Conservation (phyloP, 2,329 filamentous ascomycete genomes). For the Fusarium xylarioides region DNA sequence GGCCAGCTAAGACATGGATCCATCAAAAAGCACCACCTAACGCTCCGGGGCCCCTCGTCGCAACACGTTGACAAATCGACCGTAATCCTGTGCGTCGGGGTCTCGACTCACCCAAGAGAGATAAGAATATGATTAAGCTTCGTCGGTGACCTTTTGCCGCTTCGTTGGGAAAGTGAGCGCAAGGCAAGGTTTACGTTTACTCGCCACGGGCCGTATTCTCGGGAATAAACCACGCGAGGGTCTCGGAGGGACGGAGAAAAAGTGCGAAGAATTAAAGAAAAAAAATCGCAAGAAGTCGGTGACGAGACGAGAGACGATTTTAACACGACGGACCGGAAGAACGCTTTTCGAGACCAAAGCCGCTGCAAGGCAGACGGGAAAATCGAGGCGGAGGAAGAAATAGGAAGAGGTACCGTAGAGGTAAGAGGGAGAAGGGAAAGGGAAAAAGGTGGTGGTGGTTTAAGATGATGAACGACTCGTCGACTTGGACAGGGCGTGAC, state of each 20-base stretch:
- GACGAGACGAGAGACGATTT: conserved; percentile 18
- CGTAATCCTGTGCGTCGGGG: conserved; percentile 15
- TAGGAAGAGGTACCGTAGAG: conserved; percentile 27
- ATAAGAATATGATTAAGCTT: conserved; percentile 23
- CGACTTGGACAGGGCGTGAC: conserved; percentile 35
- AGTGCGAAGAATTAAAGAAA: conserved; percentile 26
- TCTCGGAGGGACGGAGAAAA: conserved; percentile 40
- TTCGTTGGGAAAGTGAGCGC: conserved; percentile 35
- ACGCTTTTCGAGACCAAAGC: conserved; percentile 37
- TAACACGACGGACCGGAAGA: conserved; percentile 22
- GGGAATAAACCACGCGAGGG: conserved; percentile 41
- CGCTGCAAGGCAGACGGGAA: conserved; percentile 36
- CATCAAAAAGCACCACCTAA: conserved; percentile 38
- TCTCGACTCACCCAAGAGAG: conserved; percentile 36
- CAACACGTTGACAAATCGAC: conserved; percentile 37
- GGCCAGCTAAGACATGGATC: conserved; percentile 37
- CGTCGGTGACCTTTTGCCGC: conserved; percentile 24
- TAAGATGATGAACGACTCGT: conserved; percentile 40
- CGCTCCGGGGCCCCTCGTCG: conserved; percentile 31
- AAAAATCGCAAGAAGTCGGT: conserved; percentile 34
- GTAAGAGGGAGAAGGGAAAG: conserved; percentile 16
- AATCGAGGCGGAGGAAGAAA: conserved; percentile 27
- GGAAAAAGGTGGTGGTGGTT: conserved; percentile 32
- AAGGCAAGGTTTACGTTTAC: conserved; percentile 29
- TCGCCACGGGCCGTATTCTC: conserved; percentile 37